Base-by-base conservation (phyloP, 768 basidiomycete genomes). In the Termitomyces sp. region DNA sequence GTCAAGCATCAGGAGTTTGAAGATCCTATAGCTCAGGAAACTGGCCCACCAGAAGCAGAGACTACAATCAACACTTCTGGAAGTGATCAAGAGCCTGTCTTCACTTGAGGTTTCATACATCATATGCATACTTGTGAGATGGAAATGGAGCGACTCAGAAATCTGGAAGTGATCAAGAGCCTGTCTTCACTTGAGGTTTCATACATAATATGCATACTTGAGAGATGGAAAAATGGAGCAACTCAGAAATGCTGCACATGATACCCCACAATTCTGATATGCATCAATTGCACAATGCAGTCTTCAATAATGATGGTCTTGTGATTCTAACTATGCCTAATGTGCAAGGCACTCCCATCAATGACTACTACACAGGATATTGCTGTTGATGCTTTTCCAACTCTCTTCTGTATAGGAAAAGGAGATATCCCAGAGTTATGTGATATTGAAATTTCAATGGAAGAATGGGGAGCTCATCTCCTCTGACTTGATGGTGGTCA, bases 311-410 rank as follows among this genome's bases (percentile, higher is more conserved):
- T 48, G 47, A 54, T 21, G 1, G 25, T 2, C 58, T 57, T 8
- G n/a, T 59, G 21, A 50, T 57, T 44, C 49, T 57, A 3, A 57
- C 56, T 5, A 57, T 57, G 48, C 21, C 59, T 14, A 11, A 25
- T 42, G 37, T 63, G 54, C 45, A 54, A 42, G 46, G 35, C 9
- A 53, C 49, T 21, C 59, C 59, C 3, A 62, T 62, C 34, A 53
- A 59, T 50, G 62, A 62, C 21, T 17, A 48, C 62, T 16, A 49
- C 49, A 12, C 48, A 29, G 29, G 40, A 23, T 3, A 59, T 62
- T 40, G 62, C 62, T 19, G 63, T 62, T 12, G 50, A 59, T 47
- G 64, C 65, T 1, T 69, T 69, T 45, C 66, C 68, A 4, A 63
- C 66, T 25, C 53, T 69, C 11, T 69, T 69, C 49, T 45, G 40